A percentile compares a stretch with the other conserved stretches of the same genome.
Conservation (phyloP, 148 eudicot genomes). For the Dianthus caryophyllus region DNA sequence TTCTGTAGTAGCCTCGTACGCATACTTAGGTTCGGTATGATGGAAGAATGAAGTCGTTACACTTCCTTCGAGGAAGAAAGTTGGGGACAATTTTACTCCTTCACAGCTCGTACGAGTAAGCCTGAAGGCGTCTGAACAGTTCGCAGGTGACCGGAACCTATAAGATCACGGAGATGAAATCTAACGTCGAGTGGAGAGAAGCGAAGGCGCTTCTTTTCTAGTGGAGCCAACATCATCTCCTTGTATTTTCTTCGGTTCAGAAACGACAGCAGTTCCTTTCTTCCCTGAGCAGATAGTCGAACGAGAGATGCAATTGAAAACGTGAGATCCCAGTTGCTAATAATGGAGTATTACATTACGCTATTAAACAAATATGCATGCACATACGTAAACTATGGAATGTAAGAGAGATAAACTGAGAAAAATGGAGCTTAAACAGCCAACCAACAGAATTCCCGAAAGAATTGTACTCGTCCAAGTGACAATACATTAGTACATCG, state of each 20-base stretch:
- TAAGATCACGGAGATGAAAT: slow-evolving; percentile 88
- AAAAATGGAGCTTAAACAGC: background rate
- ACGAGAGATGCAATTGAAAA: slow-evolving; percentile 12
- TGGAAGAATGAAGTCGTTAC: slow-evolving; percentile 1
- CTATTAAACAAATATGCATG: too few relatives aligned
- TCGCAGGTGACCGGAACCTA: slow-evolving; percentile 85
- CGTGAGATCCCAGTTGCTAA: background rate
- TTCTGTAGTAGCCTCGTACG: too few relatives aligned
- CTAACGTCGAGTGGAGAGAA: slow-evolving; percentile 81
- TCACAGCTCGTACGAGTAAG: slow-evolving; percentile 62
- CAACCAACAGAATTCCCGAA: background rate
- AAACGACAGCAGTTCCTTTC: slow-evolving; percentile 81
- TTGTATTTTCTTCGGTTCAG: slow-evolving; percentile 82
- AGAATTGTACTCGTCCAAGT: background rate
- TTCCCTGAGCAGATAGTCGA: slow-evolving; percentile 47
- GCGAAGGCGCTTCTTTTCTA: slow-evolving; percentile 78
- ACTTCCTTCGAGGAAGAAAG: background rate
- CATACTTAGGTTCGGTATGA: slow-evolving; percentile 1
- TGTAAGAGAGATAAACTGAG: background rate
- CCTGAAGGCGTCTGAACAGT: slow-evolving; percentile 78
- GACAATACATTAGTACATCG: too few relatives aligned
- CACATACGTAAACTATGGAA: background rate
- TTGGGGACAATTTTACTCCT: slow-evolving; percentile 43
- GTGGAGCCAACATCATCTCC: slow-evolving; percentile 83
- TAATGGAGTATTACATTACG: too few relatives aligned